These are phyloP conservation scores for Salix brachista DNA, from an alignment of 345 rosid genomes.

Conservation along the genomic window DNA sequence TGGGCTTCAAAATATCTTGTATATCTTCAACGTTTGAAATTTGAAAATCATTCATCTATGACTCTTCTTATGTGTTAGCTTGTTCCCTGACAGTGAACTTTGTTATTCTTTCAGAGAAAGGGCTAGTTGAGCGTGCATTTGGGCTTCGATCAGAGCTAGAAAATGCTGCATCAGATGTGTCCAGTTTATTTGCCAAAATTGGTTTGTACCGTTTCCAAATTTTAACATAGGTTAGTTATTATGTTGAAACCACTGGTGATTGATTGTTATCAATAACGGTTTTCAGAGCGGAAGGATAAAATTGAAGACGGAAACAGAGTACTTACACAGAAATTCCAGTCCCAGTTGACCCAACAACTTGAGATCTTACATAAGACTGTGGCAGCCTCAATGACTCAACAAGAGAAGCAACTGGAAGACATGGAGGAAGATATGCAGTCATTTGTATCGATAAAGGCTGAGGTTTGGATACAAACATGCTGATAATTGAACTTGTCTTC, in stretches of 20 bases:
- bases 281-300: conserved; percentile 86
- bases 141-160: conserved; percentile 83
- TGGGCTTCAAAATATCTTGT: not conserved
- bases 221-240: not conserved
- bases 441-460: conserved; percentile 76
- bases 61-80: not conserved
- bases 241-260: not conserved
- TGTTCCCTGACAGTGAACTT: not conserved
- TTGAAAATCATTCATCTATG: not conserved
- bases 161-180: conserved; percentile 80
- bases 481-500: not conserved
- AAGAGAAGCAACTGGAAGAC: conserved; percentile 78
- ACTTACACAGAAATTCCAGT: conserved; percentile 71
- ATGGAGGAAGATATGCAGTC: conserved; percentile 98
- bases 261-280: not conserved
- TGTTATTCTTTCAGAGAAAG: conserved; percentile 53
- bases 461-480: conserved; percentile 37
- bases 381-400: conserved; percentile 79
- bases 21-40: not conserved
- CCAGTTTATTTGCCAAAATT: conserved; percentile 79
- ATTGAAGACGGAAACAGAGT: conserved; percentile 82
- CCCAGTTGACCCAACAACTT: conserved; percentile 79
- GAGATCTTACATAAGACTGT: conserved; percentile 83
- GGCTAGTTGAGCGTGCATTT: conserved; percentile 76
- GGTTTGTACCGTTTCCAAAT: conserved; percentile 40